Evolutionary conservation across 495 filamentous ascomycete genomes (phyloP), one percentile per base, ranked within the genome.

Genomic region (Penicillium flavigenum): DNA sequence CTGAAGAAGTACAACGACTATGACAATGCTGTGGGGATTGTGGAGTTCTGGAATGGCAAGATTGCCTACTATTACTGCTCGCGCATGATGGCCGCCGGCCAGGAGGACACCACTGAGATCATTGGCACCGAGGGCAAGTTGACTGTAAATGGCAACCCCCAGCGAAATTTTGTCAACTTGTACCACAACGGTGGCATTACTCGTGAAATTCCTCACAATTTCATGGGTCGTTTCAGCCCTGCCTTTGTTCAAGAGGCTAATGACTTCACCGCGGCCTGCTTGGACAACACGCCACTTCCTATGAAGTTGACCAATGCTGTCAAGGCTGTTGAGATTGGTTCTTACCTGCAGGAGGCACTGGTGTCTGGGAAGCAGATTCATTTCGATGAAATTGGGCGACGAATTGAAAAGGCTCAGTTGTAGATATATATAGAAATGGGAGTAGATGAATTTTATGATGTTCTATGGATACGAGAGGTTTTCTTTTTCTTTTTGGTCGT

Each of bases 81-180:
- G 17, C 72, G 84, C 7, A 86, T 83, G 81, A 86, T 86, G 80
- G 76, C 80, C 0, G 74, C 78, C 2, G 84, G 84, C 0, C 83
- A 86, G 68, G 77, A 85, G 55, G 84, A 87, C 62, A 79, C 75
- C 46, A 84, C 83, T 0, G 84, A 87, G 66, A 77, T 87, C 44
- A 82, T 87, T 53, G 84, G 84, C 6, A 86, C 83, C 0, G 72
- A 78, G 57, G 84, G 83, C 2, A 86, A 85, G 63, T 47, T 86
- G 34, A 73, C 73, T 0, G 73, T 86, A 29, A 85, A 85, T 56
- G 74, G 67, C 34, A 75, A 81, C 45, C 82, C 83, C 19, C 63
- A 69, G 42, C 59, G 48, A 12, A 77, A 80, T 47, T 72, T 83
- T 22, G 80, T 85, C 44, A 77, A 82, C 54, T 65, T 78, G 27